Base-by-base conservation (phyloP, 768 basidiomycete genomes). In the Amanita subjunquillea region DNA sequence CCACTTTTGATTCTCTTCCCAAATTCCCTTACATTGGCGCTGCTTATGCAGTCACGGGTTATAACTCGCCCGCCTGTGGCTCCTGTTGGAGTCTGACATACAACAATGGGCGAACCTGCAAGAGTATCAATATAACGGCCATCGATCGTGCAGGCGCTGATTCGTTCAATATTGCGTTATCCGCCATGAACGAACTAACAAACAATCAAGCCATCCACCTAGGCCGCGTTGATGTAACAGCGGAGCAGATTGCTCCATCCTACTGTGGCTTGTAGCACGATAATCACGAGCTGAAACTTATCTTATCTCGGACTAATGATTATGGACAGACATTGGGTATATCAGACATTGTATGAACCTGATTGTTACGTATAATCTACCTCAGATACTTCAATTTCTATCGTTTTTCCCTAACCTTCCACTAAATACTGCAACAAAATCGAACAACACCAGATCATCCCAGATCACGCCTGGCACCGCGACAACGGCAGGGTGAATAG, bases 371-470 rank as follows among this genome's bases (percentile, higher is more conserved):
- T 34, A 34, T 12, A 0, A 34, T 30, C 34, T 34, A 34, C 34
- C 34, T 34, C 34, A 10, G 10, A 13, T 13, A 34, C 34, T 34
- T 34, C 13, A 13, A 34, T 34, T 38, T 62, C 50, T 32, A 94
- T 52, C 90, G 78, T 57, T 80, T 74, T 68, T 95, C 93, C 52
- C 83, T 72, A 41, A 95, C 78, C 57, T 77, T 79, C 58, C 82
- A 72, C 79, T 87, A 90, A 91, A 91, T 2, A 84, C 91, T 1
- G 79, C 84, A 51, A 93, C 87, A 63, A 85, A 96, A 0, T 79
- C 93, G 58, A 93, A 91, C 49, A 91, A 62, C 41, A 95, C 83
- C 25, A 96, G 72, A 5, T 95, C 87, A 61, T 95, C 89, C 48
- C 89, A 89, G 62, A 96, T 91, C 2, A 90, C 83, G 0, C 94